Conservation (phyloP, 257 asterid species). For the Coffea eugenioides region DNA sequence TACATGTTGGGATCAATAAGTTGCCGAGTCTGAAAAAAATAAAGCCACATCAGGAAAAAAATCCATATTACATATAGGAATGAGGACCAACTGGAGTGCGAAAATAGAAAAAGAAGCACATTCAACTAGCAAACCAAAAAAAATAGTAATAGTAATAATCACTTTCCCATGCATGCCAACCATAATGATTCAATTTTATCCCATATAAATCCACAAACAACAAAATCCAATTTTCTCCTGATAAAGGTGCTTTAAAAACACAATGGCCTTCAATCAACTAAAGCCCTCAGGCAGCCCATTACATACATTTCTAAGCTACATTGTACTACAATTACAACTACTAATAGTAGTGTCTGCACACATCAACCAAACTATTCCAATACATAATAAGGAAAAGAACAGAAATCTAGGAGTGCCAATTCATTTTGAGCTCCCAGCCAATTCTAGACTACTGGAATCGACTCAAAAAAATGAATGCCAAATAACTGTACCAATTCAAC, state of each 20-base stretch:
- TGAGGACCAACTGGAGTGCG: neutral
- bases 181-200: neutral
- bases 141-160: neutral
- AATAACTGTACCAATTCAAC: neutral
- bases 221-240: neutral
- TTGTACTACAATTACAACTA: neutral
- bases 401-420: neutral
- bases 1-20: conserved; percentile 88
- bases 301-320: neutral
- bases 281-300: neutral
- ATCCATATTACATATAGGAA: neutral
- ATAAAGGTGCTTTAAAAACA: neutral
- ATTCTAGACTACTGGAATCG: neutral
- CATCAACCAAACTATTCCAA: conserved; percentile 1
- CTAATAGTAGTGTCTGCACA: neutral
- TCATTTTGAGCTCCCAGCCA: neutral
- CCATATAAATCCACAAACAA: too few relatives aligned
- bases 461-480: neutral
- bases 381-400: neutral
- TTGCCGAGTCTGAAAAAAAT: conserved; percentile 69
- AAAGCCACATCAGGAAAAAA: conserved; percentile 25
- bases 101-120: neutral
- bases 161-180: neutral
- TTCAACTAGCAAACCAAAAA: neutral
- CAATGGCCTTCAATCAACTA: neutral